Base-by-base conservation (phyloP, 129 eudicot genomes). In the Centella asiatica region DNA sequence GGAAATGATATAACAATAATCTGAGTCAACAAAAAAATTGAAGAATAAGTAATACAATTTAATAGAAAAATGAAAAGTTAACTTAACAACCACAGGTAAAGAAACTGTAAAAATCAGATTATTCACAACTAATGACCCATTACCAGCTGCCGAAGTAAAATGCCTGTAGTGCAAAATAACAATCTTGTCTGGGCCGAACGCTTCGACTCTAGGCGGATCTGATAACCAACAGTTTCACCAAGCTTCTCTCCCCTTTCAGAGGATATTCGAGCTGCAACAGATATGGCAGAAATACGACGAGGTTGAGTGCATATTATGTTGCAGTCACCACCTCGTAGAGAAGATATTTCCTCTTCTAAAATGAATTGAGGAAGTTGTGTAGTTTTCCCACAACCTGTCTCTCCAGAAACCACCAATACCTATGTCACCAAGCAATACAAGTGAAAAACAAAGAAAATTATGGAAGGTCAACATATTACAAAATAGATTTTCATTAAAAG, bases 351-450 rank as follows among this genome's bases (percentile, higher is more conserved):
- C 60, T 85, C 85, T 69, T 89, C 97, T 66, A 89, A 60, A 52
- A 89, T 89, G 66, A 82, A 89, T 60, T 89, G 97, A 66, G 97
- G 97, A 74, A 89, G 95, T 68, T 89, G 97, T 27, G 97, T 89
- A 15, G 97, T 89, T 69, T 89, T 89, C 19, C 97, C 97, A 73
- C 97, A 89, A 44, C 97, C 97, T 46, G 97, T 88, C 77, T 88
- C 97, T 64, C 97, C 97, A 0, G 97, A 88, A 55, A 88, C 97
- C 60, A 88, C 94, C 67, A 88, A 71, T 18, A 90, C 95, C 97
- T 89, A 47, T 44, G 63, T 60, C 64, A 17, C 40, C 53, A 44
- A 47, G 56, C 44, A 51, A 12, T 4, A 32, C 26, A 17, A 39
- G 26, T 25, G 25, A 65, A 18, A 28, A 23, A 27, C 37, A 47